These are phyloP conservation scores for Boletus speciosus DNA, from an alignment of 768 basidiomycete species.

Conservation along the genomic window DNA sequence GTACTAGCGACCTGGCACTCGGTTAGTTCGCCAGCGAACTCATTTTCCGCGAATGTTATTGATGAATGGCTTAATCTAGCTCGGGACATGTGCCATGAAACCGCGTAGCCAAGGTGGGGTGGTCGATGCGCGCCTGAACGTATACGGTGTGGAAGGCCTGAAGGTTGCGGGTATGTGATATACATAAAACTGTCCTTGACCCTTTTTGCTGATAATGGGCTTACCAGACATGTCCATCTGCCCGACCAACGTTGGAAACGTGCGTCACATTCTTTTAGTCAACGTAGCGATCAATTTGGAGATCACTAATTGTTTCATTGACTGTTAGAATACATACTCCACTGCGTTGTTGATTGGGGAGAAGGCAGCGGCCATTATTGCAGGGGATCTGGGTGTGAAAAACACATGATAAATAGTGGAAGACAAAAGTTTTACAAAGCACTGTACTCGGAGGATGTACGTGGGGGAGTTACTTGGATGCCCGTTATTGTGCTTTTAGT, in stretches of 20 bases:
- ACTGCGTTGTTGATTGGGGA: conserved; percentile 50
- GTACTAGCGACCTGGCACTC: conserved; percentile 12
- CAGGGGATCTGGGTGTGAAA: conserved; percentile 39
- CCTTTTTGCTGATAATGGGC: neutral
- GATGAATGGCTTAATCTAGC: conserved; percentile 28
- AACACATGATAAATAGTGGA: neutral
- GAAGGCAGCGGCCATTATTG: conserved; percentile 59
- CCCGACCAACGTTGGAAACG: conserved; percentile 25
- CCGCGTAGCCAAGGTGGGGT: conserved; percentile 56
- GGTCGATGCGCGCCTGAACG: conserved; percentile 57
- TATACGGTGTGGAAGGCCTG: conserved; percentile 56
- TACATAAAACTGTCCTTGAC: no score
- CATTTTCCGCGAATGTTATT: neutral
- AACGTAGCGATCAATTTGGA: no score
- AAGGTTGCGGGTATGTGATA: conserved; percentile 54
- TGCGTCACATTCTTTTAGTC: neutral
- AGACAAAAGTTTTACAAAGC: neutral
- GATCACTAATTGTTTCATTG: neutral
- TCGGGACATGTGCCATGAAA: conserved; percentile 72
- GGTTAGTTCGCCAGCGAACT: neutral
- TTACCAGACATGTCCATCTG: conserved; percentile 38
- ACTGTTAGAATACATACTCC: conserved; percentile 39
- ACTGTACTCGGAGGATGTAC: no score
- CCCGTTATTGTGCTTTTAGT: neutral
- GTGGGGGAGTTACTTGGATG: neutral